A percentile compares a stretch with the other conserved stretches of the same genome.
Conservation (phyloP, 2,329 filamentous ascomycete genomes). For the Hymenoscyphus scutula region DNA sequence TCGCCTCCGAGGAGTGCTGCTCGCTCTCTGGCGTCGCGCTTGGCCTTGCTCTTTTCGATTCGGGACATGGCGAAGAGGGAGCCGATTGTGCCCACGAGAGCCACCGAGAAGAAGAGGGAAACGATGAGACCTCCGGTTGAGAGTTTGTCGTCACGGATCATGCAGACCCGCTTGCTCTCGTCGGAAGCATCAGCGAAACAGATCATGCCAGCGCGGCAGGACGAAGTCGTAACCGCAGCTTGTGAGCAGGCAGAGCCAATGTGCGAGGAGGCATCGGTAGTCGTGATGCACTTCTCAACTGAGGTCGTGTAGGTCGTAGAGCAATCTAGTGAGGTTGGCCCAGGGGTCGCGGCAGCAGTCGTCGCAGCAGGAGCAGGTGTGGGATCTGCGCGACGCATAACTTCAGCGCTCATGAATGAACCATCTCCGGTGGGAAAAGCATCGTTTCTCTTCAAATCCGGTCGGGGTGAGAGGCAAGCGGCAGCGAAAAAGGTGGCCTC, state of each 20-base stretch:
- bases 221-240: slow-evolving; percentile 17
- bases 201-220: slow-evolving; percentile 25
- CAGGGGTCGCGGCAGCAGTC: slow-evolving; percentile 1
- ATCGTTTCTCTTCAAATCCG: slow-evolving; percentile 24
- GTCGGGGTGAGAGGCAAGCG: slow-evolving; percentile 19
- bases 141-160: slow-evolving; percentile 24
- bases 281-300: slow-evolving; percentile 15
- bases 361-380: slow-evolving; percentile 6
- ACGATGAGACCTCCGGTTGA: slow-evolving; percentile 28
- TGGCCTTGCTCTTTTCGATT: slow-evolving; percentile 15
- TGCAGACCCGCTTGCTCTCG: slow-evolving; percentile 17
- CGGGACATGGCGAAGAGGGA: slow-evolving; percentile 16
- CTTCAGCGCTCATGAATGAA: neutral
- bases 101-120: slow-evolving; percentile 25
- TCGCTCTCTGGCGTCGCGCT: slow-evolving; percentile 9
- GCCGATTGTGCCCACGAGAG: slow-evolving; percentile 18
- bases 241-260: slow-evolving; percentile 19
- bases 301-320: slow-evolving; percentile 9
- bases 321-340: neutral
- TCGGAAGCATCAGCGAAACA: slow-evolving; percentile 21
- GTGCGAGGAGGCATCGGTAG: neutral
- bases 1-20: slow-evolving; percentile 9
- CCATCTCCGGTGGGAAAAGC: slow-evolving; percentile 3
- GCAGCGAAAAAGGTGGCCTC: slow-evolving; percentile 27
- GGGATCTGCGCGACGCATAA: neutral